phyloP scores from a whole-genome alignment of 176 grass and related monocot species.

The Oryza glumipatula region DNA sequence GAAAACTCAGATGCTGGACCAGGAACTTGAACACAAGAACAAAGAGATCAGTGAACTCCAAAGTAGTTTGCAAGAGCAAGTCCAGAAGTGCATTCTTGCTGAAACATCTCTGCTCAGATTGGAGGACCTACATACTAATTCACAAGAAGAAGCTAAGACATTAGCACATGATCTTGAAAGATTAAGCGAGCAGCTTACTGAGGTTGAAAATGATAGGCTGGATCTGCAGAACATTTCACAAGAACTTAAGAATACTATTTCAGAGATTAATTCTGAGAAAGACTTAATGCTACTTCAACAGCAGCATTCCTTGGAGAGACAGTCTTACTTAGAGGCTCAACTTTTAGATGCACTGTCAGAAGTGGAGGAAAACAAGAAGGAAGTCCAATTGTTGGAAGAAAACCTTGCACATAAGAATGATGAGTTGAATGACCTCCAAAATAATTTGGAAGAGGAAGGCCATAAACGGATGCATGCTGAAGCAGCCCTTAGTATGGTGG shows the following conservation, averaged over 20 bases:
- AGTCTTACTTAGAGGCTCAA: slow-evolving; percentile 38
- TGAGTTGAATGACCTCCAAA: slow-evolving; percentile 37
- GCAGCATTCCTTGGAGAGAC: slow-evolving; percentile 28
- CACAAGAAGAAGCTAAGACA: slow-evolving; percentile 40
- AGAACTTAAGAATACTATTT: slow-evolving; percentile 34
- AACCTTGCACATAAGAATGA: slow-evolving; percentile 34
- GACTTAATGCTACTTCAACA: slow-evolving; percentile 26
- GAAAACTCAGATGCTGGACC: slow-evolving; percentile 26
- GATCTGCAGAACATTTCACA: slow-evolving; percentile 23
- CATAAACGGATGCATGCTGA: slow-evolving; percentile 24
- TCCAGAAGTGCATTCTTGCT: slow-evolving; percentile 19
- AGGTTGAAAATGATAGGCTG: slow-evolving; percentile 30
- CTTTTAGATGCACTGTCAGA: slow-evolving; percentile 27
- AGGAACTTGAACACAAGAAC: slow-evolving; percentile 39
- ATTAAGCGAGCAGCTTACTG: slow-evolving; percentile 17
- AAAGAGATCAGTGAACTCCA: slow-evolving; percentile 31
- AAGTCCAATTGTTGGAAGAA: slow-evolving; percentile 34
- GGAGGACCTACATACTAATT: slow-evolving; percentile 28
- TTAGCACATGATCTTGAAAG: slow-evolving; percentile 28
- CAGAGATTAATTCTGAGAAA: slow-evolving; percentile 35
- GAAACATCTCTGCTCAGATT: slow-evolving; percentile 33
- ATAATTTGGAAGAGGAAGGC: slow-evolving; percentile 37
- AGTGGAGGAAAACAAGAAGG: slow-evolving; percentile 45
- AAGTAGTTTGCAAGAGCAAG: slow-evolving; percentile 29
- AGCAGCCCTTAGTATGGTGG: slow-evolving; percentile 8